Percentiles rank a stretch among this genome's conserved stretches.
Conservation (phyloP, 2,329 filamentous ascomycete genomes). For the Alternaria brassicicola region DNA sequence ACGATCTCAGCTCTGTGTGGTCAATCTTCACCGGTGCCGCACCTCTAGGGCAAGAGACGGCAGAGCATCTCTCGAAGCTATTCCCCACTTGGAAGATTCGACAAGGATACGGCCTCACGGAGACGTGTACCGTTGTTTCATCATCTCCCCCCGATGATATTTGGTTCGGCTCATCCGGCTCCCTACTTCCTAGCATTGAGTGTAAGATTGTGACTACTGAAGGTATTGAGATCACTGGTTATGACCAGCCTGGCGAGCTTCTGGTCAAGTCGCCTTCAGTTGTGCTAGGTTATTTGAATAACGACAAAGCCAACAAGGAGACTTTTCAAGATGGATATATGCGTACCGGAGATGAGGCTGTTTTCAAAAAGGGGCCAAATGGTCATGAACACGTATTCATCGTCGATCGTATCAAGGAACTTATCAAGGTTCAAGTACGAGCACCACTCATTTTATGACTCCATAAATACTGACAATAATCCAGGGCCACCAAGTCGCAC, state of each 20-base stretch:
- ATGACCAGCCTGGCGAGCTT: conserved; percentile 73
- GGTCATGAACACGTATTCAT: conserved; percentile 84
- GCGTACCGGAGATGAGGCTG: conserved; percentile 82
- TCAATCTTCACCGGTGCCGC: conserved; percentile 77
- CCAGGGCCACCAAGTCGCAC: conserved; percentile 80
- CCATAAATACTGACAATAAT: background rate
- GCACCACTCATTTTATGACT: background rate
- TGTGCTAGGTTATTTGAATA: conserved; percentile 84
- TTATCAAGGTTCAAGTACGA: conserved; percentile 77
- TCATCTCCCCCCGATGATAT: conserved; percentile 68
- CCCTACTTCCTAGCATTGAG: conserved; percentile 67
- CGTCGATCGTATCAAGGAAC: conserved; percentile 79
- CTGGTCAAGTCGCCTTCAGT: conserved; percentile 70
- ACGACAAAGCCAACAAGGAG: conserved; percentile 79
- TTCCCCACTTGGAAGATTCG: conserved; percentile 70
- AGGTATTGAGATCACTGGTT: conserved; percentile 68
- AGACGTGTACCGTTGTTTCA: conserved; percentile 73
- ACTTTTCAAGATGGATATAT: conserved; percentile 81
- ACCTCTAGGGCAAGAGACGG: conserved; percentile 75
- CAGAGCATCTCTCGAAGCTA: conserved; percentile 65
- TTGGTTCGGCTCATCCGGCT: conserved; percentile 73
- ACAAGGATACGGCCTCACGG: conserved; percentile 80
- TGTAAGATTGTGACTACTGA: conserved; percentile 72
- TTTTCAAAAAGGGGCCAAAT: conserved; percentile 57
- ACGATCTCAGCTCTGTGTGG: conserved; percentile 72